Evolutionary conservation across 305 asterid species (phyloP), one percentile per base, ranked within the genome.

Genomic region (Petunia hybrid): DNA sequence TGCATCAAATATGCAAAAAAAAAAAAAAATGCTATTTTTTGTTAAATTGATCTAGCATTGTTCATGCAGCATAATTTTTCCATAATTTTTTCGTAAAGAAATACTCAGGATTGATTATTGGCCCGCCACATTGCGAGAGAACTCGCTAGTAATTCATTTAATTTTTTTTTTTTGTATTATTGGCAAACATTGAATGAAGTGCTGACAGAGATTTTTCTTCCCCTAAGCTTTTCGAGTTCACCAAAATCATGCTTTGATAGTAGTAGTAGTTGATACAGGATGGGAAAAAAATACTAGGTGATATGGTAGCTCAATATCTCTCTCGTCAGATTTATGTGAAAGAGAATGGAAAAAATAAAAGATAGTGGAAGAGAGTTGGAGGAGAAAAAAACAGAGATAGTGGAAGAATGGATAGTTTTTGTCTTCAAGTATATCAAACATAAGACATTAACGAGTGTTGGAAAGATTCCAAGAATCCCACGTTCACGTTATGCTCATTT

Each of bases 381-480:
- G 1, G 12, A 39, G 5, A 22, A 22, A 22, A 22, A 22, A 22
- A 22, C 31, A 9, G 61, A 48, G 46, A 36, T 73, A 53, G 63
- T 73, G 46, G 64, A 12, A 38, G 53, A 36, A 53, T 74, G 4
- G 64, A 53, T 74, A 53, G 51, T 51, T 74, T 51, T 74, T 53
- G 38, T 36, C 64, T 74, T 22, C 12, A 74, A 10, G 41, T 71
- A 71, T 71, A 13, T 73, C 8, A 51, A 22, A 35, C 45, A 51
- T 51, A 36, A 51, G 46, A 36, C 14, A 36, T 73, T 59, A 73
- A 35, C 4, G 12, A 73, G 3, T 51, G 63, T 73, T 6, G 78
- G 78, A 51, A 73, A 73, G 78, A 73, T 73, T 51, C 78, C 1
- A 73, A 73, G 63, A 48, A 36, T 70, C 36, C 62, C 78, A 73